Evolutionary conservation across 768 basidiomycete genomes (phyloP).

Genomic region (Chalciporus piperatus): DNA sequence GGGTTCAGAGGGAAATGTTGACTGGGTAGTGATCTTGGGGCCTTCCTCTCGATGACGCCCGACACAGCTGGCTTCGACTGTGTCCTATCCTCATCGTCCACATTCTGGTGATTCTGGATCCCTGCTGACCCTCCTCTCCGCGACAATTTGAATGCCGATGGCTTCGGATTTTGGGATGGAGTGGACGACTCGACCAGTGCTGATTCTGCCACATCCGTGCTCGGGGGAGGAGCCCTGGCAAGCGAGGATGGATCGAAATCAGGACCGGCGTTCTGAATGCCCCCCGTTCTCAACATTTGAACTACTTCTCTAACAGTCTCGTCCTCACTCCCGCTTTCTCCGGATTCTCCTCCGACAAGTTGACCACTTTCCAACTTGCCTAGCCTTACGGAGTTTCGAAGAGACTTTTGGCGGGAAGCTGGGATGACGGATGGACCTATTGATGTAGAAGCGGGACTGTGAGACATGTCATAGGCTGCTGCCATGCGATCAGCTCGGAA

Average conservation of each 20-base stretch:
- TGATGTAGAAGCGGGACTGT: slow-evolving; percentile 35
- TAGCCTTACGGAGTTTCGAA: slow-evolving; percentile 52
- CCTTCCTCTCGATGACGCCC: slow-evolving; percentile 25
- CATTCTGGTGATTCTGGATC: slow-evolving; percentile 22
- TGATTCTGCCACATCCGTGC: not conserved
- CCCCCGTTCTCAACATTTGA: slow-evolving; percentile 49
- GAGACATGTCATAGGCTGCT: slow-evolving; percentile 44
- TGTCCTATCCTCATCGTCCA: slow-evolving; percentile 27
- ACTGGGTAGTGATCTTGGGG: slow-evolving; percentile 3
- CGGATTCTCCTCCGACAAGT: slow-evolving; percentile 48
- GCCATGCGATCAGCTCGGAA: slow-evolving; percentile 62
- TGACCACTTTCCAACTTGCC: slow-evolving; percentile 53
- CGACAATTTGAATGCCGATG: slow-evolving; percentile 48
- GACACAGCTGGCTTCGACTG: slow-evolving; percentile 32
- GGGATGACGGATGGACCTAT: slow-evolving; percentile 43
- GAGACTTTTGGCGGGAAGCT: slow-evolving; percentile 42
- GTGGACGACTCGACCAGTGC: not conserved
- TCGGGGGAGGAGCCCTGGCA: not conserved
- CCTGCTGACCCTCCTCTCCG: not conserved
- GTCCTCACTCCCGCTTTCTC: slow-evolving; percentile 56
- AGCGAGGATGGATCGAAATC: slow-evolving; percentile 27
- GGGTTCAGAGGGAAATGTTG: slow-evolving; percentile 18
- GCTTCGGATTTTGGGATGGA: slow-evolving; percentile 30
- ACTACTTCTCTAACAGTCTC: slow-evolving; percentile 48
- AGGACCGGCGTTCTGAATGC: slow-evolving; percentile 54